Evolutionary conservation across 1,284 basidiomycete genomes (phyloP).

Genomic region (Sanghuangporus baumii): DNA sequence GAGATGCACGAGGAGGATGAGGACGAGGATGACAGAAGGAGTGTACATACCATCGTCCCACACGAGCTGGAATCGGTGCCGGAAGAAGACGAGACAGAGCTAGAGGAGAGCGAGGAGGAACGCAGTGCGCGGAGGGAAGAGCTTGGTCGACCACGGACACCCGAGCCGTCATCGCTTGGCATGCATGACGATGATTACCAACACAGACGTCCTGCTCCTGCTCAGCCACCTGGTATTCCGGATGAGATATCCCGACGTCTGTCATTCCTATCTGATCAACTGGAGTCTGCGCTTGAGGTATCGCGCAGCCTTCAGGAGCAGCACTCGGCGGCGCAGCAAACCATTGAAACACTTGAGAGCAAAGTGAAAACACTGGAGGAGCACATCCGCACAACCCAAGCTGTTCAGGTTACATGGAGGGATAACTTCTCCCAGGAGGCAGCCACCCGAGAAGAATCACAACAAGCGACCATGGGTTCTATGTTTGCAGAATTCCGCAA

Average conservation of each 20-base stretch:
- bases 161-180: slow-evolving; percentile 69
- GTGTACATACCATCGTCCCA: slow-evolving; percentile 56
- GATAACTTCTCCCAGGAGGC: slow-evolving; percentile 40
- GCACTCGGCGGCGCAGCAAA: slow-evolving; percentile 73
- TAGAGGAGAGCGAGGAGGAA: slow-evolving; percentile 39
- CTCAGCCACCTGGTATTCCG: slow-evolving; percentile 30
- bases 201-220: slow-evolving; percentile 14
- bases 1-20: slow-evolving; percentile 28
- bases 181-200: slow-evolving; percentile 44
- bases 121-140: slow-evolving; percentile 47
- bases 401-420: slow-evolving; percentile 33
- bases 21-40: slow-evolving; percentile 56
- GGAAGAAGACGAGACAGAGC: slow-evolving; percentile 67
- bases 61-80: slow-evolving; percentile 71
- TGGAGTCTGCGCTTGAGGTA: slow-evolving; percentile 73
- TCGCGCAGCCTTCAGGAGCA: slow-evolving; percentile 74
- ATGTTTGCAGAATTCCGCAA: slow-evolving; percentile 65
- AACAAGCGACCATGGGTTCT: slow-evolving; percentile 40
- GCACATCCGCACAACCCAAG: slow-evolving; percentile 43
- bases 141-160: slow-evolving; percentile 64
- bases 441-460: slow-evolving; percentile 31
- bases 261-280: slow-evolving; percentile 63
- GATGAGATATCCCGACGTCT: slow-evolving; percentile 73
- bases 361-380: slow-evolving; percentile 59
- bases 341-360: slow-evolving; percentile 71